phyloP scores from a whole-genome alignment of 75 land plant genomes.

The Ceratopteris richardii region DNA sequence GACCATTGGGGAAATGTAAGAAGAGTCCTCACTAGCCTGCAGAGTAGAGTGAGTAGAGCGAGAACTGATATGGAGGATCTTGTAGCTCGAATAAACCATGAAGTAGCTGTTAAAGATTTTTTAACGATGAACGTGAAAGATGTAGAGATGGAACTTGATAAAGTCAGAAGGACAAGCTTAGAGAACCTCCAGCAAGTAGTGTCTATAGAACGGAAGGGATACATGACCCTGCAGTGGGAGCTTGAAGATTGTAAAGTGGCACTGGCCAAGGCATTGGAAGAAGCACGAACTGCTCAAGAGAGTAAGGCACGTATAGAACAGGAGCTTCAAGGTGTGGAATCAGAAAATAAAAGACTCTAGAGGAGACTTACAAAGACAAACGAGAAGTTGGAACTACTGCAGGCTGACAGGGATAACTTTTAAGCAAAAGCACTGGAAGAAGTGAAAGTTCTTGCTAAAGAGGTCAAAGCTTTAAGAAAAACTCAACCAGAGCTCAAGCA shows the following conservation, averaged over 20 bases:
- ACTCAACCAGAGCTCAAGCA: constrained; percentile 73
- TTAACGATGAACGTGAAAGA: constrained; percentile 77
- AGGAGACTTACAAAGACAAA: no score
- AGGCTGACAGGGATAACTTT: constrained; percentile 44
- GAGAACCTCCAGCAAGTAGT: constrained; percentile 78
- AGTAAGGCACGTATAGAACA: constrained; percentile 34
- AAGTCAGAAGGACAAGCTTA: constrained; percentile 43
- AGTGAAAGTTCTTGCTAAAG: constrained; percentile 77
- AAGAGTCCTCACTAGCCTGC: constrained; percentile 49
- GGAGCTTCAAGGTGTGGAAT: constrained; percentile 30
- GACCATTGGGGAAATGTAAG: constrained; percentile 64
- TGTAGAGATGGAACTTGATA: constrained; percentile 76
- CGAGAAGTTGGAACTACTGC: no score
- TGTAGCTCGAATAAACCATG: constrained; percentile 77
- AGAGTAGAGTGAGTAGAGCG: constrained; percentile 53
- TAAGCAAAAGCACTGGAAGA: no score
- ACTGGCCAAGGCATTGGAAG: constrained; percentile 13
- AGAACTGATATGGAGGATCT: constrained; percentile 93
- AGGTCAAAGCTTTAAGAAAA: constrained; percentile 67
- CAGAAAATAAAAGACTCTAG: no score
- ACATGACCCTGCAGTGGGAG: constrained; percentile 89
- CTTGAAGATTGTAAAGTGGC: constrained; percentile 57
- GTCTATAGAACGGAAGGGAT: constrained; percentile 64
- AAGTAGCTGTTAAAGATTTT: constrained; percentile 75
- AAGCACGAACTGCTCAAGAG: constrained; percentile 15